phyloP scores from a whole-genome alignment of 352 stramenopile species.

The Phytophthora ramorum region DNA sequence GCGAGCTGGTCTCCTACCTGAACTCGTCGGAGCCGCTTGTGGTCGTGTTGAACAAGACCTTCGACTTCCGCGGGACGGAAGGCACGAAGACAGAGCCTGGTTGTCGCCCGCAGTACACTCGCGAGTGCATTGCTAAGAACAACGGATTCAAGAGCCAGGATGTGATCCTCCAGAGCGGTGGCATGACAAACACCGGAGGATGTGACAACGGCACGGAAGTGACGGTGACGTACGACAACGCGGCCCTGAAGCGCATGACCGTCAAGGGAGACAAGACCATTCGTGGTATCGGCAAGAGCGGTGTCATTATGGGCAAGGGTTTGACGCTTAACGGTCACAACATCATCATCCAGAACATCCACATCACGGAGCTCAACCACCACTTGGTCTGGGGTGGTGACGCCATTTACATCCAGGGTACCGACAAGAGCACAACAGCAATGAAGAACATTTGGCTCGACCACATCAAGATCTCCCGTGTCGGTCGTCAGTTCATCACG shows the following conservation, averaged over 20 bases:
- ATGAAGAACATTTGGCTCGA: too few relatives aligned
- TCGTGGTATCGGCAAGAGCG: slow-evolving; percentile 37
- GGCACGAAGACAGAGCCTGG: slow-evolving; percentile 40
- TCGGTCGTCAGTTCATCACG: too few relatives aligned
- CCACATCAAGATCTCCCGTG: too few relatives aligned
- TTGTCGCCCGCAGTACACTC: slow-evolving; percentile 37
- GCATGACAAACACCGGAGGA: slow-evolving; percentile 51
- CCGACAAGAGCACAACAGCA: too few relatives aligned
- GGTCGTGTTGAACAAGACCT: slow-evolving; percentile 42
- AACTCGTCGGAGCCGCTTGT: slow-evolving; percentile 27
- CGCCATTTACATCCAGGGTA: too few relatives aligned
- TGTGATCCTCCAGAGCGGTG: slow-evolving; percentile 44
- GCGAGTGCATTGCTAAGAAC: slow-evolving; percentile 44
- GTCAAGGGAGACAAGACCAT: slow-evolving; percentile 48
- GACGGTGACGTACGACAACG: slow-evolving; percentile 22
- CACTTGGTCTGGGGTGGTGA: too few relatives aligned
- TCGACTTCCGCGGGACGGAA: slow-evolving; percentile 43
- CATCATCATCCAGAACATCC: slow-evolving; percentile 51
- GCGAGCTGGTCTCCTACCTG: slow-evolving; percentile 35
- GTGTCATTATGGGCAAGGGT: slow-evolving; percentile 44
- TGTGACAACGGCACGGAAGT: slow-evolving; percentile 37
- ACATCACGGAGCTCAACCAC: too few relatives aligned
- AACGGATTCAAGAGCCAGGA: slow-evolving; percentile 44
- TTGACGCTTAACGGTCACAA: slow-evolving; percentile 33
- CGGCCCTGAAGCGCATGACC: slow-evolving; percentile 28